Percentiles rank a stretch among this genome's conserved stretches.
phyloP scores from a whole-genome alignment of 2,329 filamentous ascomycete species.

The Anisogramma anomala region DNA sequence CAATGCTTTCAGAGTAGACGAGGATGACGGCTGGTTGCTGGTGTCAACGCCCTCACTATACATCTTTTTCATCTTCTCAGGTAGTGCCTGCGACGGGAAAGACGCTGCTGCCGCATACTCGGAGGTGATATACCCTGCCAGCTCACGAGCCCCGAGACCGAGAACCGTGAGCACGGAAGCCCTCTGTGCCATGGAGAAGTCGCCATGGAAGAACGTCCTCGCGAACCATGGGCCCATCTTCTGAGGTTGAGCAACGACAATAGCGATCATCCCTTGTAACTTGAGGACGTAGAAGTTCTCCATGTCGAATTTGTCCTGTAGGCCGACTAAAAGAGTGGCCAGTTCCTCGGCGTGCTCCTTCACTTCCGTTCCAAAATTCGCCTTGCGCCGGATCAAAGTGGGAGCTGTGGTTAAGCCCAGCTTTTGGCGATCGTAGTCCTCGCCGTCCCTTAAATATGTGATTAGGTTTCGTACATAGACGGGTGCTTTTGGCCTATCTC shows the following conservation, averaged over 20 bases:
- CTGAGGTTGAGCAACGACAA: slow-evolving; percentile 64
- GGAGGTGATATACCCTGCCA: slow-evolving; percentile 62
- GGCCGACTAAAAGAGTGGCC: slow-evolving; percentile 60
- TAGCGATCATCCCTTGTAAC: slow-evolving; percentile 69
- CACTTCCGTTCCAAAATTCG: slow-evolving; percentile 79
- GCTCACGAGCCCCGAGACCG: slow-evolving; percentile 69
- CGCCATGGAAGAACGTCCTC: slow-evolving; percentile 77
- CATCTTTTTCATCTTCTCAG: slow-evolving; percentile 58
- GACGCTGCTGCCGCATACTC: slow-evolving; percentile 36
- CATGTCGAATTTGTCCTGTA: slow-evolving; percentile 78
- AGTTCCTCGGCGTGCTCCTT: slow-evolving; percentile 74
- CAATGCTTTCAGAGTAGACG: slow-evolving; percentile 37
- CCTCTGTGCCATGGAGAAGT: slow-evolving; percentile 79
- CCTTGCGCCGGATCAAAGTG: slow-evolving; percentile 73
- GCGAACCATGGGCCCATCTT: slow-evolving; percentile 77
- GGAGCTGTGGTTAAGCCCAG: slow-evolving; percentile 69
- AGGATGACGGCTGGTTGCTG: slow-evolving; percentile 16
- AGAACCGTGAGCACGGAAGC: slow-evolving; percentile 71
- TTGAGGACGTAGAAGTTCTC: slow-evolving; percentile 65
- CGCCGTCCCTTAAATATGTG: slow-evolving; percentile 62
- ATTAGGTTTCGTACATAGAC: slow-evolving; percentile 88
- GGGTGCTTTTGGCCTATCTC: slow-evolving; percentile 72
- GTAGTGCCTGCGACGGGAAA: slow-evolving; percentile 75
- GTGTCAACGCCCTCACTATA: slow-evolving; percentile 38
- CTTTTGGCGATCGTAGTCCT: slow-evolving; percentile 75